Base-by-base conservation (phyloP, 257 asterid genomes). In the Solanum appendiculatum region DNA sequence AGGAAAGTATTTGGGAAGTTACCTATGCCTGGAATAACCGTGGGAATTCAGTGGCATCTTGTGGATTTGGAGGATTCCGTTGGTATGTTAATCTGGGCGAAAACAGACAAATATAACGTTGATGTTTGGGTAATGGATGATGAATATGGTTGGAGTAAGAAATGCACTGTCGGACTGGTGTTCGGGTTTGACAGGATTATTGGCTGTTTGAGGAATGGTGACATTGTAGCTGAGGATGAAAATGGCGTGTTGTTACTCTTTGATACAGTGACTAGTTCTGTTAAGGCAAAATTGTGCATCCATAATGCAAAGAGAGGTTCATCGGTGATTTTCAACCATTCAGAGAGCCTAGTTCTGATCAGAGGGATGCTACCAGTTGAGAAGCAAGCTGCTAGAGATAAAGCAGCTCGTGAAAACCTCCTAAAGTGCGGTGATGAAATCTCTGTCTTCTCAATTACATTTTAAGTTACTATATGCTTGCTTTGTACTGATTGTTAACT, bases 101-200 rank as follows among this genome's bases (percentile, higher is more conserved):
- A 72, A 51, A 42, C 31, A 6, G 56, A 6, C n/a, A 72, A 72
- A 48, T 10, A 18, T 36, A 27, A 33, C 54, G 27, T 86, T 86
- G 54, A 48, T 86, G 72, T 86, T 56, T 86, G 87, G 87, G 12
- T 68, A 46, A 69, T 72, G 87, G 40, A 85, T 2, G 83, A 85
- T 31, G 84, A 86, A 34, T 31, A 70, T 70, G 69, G 87, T 86
- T 86, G 87, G 87, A 70, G 83, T 33, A 86, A 86, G 83, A 86
- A 46, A 70, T 86, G 60, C 36, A 42, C 2, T 21, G 21, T 72
- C 16, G 87, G 40, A 40, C 51, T 63, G 54, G 10, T 46, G 7
- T 14, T 31, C 1, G 64, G 74, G 25, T 58, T 85, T 7, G 83
- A 85, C 31, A 70, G 83, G 70, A 63, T 48, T 18, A 40, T 85